Base-by-base conservation (phyloP, 2,329 filamentous ascomycete genomes). In the Lachnum nothofagi region DNA sequence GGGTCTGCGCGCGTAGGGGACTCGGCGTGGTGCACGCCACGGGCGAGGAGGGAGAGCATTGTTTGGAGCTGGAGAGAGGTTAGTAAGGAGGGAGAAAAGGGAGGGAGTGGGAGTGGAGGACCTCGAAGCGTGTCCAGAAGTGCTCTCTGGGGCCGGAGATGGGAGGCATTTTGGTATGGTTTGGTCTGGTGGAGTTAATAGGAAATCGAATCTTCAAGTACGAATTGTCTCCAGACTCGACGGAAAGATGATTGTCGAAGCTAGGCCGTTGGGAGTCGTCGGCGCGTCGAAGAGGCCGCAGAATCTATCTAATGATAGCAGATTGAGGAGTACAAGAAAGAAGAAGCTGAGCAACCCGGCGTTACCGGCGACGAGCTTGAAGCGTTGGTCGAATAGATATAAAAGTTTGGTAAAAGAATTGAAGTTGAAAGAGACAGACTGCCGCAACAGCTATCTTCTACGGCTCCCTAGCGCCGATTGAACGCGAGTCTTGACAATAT, bases 1-100 rank as follows among this genome's bases (percentile, higher is more conserved):
- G 34, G 41, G 9, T 52, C 46, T 29, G 44, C 49, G 27, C 63
- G 58, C 16, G 57, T 56, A 27, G 52, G 44, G 22, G 54, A 55
- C 43, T 60, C 61, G 40, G 48, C 48, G 39, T 53, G 42, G 29
- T 59, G 58, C 10, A 48, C 35, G 14, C 54, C 53, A 19, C 49
- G 50, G 24, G 65, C 57, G 31, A 60, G 54, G 17, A 68, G 56
- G 8, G 60, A 53, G 14, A 65, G 59, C 10, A 66, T 60, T 7
- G 58, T 60, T n/a, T 62, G 52, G 4, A 52, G 40, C 52, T 54
- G 19, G 9, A n/a, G 20, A 33, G 45, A 25, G 37, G 29, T 17
- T 17, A 38, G 10, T 24, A 7, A 45, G 29, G 31, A 22, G 17
- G 34, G 16, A 38, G 38, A 20, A 35, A 2, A 17, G 39, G 9